phyloP scores from a whole-genome alignment of 306 rosid genomes.

The Acacia crassicarpa region DNA sequence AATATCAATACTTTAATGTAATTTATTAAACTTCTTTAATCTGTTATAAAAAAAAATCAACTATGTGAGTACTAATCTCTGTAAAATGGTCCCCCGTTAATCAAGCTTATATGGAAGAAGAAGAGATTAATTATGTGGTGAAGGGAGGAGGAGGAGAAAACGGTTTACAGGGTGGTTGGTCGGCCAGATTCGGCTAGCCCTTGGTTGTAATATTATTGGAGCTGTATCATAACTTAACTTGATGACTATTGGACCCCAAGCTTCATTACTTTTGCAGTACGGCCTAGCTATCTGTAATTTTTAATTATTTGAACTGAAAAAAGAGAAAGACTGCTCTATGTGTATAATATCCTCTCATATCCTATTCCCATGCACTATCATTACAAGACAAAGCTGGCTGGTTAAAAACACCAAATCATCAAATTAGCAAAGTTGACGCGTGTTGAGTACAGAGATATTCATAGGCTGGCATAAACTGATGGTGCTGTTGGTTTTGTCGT shows the following conservation, averaged over 20 bases:
- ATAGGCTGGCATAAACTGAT: not conserved
- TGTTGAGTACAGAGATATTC: not conserved
- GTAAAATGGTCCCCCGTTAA: not conserved
- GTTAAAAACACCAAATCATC: not conserved
- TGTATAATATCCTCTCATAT: not conserved
- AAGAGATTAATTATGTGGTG: not conserved
- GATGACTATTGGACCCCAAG: constrained; percentile 14
- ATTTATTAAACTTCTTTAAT: no score
- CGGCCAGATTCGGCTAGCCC: constrained; percentile 34
- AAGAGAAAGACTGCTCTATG: not conserved
- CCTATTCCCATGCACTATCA: not conserved
- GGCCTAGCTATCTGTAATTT: constrained; percentile 19
- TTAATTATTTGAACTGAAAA: not conserved
- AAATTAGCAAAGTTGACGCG: not conserved
- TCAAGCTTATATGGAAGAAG: not conserved
- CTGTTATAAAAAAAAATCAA: no score
- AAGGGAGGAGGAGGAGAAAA: not conserved
- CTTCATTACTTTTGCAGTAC: constrained; percentile 36
- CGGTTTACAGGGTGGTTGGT: not conserved
- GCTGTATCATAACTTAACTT: constrained; percentile 28
- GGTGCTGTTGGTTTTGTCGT: not conserved
- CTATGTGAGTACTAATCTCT: no score
- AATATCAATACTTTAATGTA: no score
- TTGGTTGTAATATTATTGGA: constrained; percentile 25
- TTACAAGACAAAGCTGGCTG: not conserved